Base-by-base conservation (phyloP, 148 eudicot genomes). In the Rhododendron kiyosumense region DNA sequence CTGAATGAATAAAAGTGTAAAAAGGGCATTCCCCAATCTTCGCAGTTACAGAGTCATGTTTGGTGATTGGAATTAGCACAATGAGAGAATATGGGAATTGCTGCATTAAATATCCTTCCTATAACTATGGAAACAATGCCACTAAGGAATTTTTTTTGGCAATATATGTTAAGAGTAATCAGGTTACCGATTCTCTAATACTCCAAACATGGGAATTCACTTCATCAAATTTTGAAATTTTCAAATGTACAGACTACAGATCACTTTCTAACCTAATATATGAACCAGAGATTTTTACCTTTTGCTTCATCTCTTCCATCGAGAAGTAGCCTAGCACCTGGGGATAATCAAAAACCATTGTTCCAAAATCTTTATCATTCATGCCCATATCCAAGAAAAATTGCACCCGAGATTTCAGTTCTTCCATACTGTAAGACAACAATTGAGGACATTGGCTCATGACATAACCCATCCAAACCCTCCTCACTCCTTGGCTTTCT, bases 291-390 rank as follows among this genome's bases (percentile, higher is more conserved):
- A 51, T 32, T 51, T 49, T 7, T 92, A 96, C 99, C 99, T 96
- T 95, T 85, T 89, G 89, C 84, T 92, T 92, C 99, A 96, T 96
- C 86, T 96, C 97, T 65, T 96, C 99, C 81, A 96, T 88, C 28
- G 91, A 85, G 84, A 90, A 90, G 89, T 85, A 95, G 43, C 99
- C 99, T 78, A 96, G 92, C 78, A 94, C 97, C 87, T 90, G 93
- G 61, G 99, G 99, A 85, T 84, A 96, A 87, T 96, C 99, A 84
- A 91, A 96, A 63, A 96, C 95, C 99, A 96, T 96, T 8, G 99
- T 96, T 51, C 99, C 99, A 87, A 96, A 96, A 88, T 96, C 99
- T 84, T 94, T 92, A 81, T 90, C 92, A 80, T 89, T 92, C 94
- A 96, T 95, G 48, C 99, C 99, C 99, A 96, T 94, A 88, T 93